Conservation (phyloP, 768 basidiomycete species). For the Agaricus blazei region DNA sequence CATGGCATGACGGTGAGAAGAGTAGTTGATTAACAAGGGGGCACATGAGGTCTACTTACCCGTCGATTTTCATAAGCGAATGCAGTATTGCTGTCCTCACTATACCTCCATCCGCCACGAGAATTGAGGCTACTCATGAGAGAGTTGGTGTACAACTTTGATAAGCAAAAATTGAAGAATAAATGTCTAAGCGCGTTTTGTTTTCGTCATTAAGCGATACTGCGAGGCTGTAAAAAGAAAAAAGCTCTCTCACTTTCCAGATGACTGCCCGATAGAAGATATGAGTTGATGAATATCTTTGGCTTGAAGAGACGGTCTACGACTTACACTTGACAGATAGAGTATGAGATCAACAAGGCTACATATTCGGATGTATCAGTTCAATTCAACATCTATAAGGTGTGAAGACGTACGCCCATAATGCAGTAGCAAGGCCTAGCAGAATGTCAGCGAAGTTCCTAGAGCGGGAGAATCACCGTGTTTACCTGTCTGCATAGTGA, state of each 20-base stretch:
- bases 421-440: constrained; percentile 4
- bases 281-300: not conserved
- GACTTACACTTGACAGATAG: constrained; percentile 18
- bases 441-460: not conserved
- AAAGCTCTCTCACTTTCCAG: constrained; percentile 11
- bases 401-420: constrained; percentile 4
- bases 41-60: not conserved
- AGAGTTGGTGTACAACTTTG: constrained; percentile 37
- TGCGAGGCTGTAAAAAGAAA: not conserved
- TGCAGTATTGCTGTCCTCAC: constrained; percentile 1
- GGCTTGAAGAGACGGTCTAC: not conserved
- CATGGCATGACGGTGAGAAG: too few species aligned
- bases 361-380: not conserved
- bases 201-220: not conserved
- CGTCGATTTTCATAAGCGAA: not conserved
- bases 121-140: constrained; percentile 35
- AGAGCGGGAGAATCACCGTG: not conserved
- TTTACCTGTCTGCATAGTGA: constrained; percentile 18
- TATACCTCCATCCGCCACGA: constrained; percentile 24
- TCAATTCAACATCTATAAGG: not conserved
- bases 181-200: constrained; percentile 23
- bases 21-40: not conserved
- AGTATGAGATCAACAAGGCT: constrained; percentile 15
- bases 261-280: not conserved
- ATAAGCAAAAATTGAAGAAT: constrained; percentile 32